Evolutionary conservation across 2,329 filamentous ascomycete genomes (phyloP), one percentile per base, ranked within the genome.

Genomic region (Hymenoscyphus albidus): DNA sequence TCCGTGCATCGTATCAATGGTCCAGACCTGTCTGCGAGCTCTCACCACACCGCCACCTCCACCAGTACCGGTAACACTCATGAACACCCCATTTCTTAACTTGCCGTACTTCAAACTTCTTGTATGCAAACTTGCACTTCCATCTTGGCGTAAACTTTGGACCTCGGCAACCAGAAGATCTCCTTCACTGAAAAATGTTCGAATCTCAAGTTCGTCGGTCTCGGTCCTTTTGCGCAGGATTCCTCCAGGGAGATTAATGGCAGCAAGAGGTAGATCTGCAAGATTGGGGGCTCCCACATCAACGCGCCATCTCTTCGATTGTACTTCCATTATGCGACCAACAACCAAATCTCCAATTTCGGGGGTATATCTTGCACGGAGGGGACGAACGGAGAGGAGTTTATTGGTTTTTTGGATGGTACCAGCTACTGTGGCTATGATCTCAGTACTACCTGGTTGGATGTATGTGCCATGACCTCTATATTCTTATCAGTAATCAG

Each of bases 341-440:
- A 99, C 89, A 2, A 99, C 92, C 4, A 99, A 83, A 78, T 99
- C 95, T 71, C 95, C 95, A 67, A 99, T 97, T 78, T 97, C 94
- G 39, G 95, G 95, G 1, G 88, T 92, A 80, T 99, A 99, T 67
- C 95, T 90, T 18, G 95, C 93, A 67, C 93, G 92, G 2, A 99
- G 83, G 6, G 95, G 93, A 1, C 90, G 88, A 64, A 99, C 91
- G 1, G 92, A 96, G 70, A 99, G 88, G 58, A 99, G 88, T 77
- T 97, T 98, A 84, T 99, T 99, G 66, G 94, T 98, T 76, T 93
- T 94, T 74, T 90, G 88, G 42, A 98, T 83, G 6, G 90, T 94
- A 73, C 95, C 95, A 6, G 93, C 93, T 39, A 99, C 90, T 5
- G 95, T 96, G 58, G 92, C 93, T 64, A 90, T 86, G 75, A 99